A percentile compares a stretch with the other conserved stretches of the same genome.
Conservation (phyloP, 2,329 filamentous ascomycete genomes). For the Fusarium succisae region DNA sequence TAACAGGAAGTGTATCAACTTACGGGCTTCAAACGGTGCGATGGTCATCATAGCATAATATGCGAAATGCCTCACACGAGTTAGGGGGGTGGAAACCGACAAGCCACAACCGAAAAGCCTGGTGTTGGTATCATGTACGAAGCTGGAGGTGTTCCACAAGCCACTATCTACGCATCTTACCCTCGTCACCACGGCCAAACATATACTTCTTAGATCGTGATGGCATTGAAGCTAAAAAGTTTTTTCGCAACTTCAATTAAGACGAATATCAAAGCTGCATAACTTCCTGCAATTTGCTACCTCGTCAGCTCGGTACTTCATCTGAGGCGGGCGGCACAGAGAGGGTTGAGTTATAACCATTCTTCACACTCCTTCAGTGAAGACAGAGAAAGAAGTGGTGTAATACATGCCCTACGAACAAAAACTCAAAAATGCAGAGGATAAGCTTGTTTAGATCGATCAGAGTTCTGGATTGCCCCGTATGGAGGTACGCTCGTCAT, state of each 20-base stretch:
- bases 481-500: neutral
- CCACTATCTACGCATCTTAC: rapidly evolving
- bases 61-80: no score
- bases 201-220: rapidly evolving
- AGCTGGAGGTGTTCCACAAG: neutral
- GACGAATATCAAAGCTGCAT: rapidly evolving
- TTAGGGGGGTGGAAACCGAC: no score
- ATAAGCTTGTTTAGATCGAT: rapidly evolving
- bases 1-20: neutral
- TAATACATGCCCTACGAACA: rapidly evolving
- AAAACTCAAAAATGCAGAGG: neutral
- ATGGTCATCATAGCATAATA: no score
- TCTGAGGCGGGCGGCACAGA: rapidly evolving
- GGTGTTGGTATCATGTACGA: neutral
- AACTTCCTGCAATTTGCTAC: neutral
- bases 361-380: neutral
- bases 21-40: neutral
- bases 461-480: rapidly evolving
- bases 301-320: rapidly evolving
- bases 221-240: neutral
- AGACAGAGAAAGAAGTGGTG: neutral
- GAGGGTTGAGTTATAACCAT: neutral
- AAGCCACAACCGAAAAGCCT: neutral
- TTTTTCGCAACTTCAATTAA: rapidly evolving
- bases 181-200: rapidly evolving